Conservation (phyloP, 768 basidiomycete species). For the Pleurotus pulmonarius region DNA sequence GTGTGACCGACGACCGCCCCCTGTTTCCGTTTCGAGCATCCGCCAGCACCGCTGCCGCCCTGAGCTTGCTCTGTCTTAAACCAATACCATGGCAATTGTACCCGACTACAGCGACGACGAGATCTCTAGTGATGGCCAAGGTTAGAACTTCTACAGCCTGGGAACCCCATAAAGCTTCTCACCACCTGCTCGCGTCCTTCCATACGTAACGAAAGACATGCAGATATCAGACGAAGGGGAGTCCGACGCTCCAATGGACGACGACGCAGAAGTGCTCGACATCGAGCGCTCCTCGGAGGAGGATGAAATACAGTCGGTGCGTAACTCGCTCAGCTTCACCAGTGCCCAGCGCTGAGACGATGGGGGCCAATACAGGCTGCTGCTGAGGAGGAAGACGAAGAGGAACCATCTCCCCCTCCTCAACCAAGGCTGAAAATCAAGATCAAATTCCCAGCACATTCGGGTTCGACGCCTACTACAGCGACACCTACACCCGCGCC, state of each 20-base stretch:
- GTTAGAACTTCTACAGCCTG: not conserved
- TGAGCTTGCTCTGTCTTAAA: too few relatives aligned
- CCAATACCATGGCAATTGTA: too few relatives aligned
- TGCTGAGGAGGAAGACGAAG: constrained; percentile 18
- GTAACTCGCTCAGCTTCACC: constrained; percentile 10
- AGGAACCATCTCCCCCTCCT: constrained; percentile 24
- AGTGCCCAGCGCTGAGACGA: constrained; percentile 30
- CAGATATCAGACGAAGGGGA: constrained; percentile 20
- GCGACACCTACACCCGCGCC: constrained; percentile 23
- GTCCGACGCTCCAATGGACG: constrained; percentile 24
- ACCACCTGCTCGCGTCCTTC: not conserved
- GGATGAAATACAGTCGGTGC: constrained; percentile 19
- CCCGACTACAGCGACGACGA: not conserved
- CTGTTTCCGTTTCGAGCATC: too few relatives aligned
- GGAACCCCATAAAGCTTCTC: not conserved
- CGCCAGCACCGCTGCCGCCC: too few relatives aligned
- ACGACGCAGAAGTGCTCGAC: constrained; percentile 19
- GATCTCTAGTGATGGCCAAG: not conserved
- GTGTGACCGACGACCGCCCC: too few relatives aligned
- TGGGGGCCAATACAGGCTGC: not conserved
- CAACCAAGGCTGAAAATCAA: constrained; percentile 57
- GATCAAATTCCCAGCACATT: constrained; percentile 46
- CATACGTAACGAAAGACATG: constrained; percentile 21
- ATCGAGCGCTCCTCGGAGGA: constrained; percentile 35
- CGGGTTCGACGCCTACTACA: constrained; percentile 22